These are phyloP conservation scores for Alternaria arbusti DNA, from an alignment of 2,329 filamentous ascomycete genomes.

Conservation along the genomic window DNA sequence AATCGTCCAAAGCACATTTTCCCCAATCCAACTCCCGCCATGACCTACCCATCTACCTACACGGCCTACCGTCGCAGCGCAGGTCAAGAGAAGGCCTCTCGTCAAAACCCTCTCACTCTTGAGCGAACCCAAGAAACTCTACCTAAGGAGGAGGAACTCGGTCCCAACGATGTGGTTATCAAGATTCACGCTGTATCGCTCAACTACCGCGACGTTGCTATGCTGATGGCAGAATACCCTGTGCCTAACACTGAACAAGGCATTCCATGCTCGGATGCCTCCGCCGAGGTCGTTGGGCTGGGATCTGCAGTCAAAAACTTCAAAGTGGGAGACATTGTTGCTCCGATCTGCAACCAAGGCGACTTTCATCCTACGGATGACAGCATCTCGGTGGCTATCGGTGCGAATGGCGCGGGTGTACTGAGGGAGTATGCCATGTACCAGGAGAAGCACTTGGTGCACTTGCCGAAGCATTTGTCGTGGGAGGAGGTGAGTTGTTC, in stretches of 20 bases:
- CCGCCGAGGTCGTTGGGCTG: constrained; percentile 31
- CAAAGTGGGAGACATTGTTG: constrained; percentile 32
- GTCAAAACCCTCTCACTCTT: constrained; percentile 20
- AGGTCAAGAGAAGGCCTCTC: constrained; percentile 8
- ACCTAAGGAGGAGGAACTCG: constrained; percentile 4
- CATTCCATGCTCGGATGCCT: constrained; percentile 31
- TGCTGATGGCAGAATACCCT: constrained; percentile 25
- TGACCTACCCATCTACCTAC: constrained; percentile 22
- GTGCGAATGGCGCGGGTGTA: constrained; percentile 21
- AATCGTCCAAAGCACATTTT: background rate
- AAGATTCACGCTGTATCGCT: constrained; percentile 35
- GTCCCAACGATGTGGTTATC: constrained; percentile 26
- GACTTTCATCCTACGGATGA: constrained; percentile 19
- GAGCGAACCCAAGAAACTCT: background rate
- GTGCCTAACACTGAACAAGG: constrained; percentile 7
- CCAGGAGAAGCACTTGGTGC: constrained; percentile 31
- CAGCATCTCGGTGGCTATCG: constrained; percentile 10
- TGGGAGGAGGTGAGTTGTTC: constrained; percentile 35
- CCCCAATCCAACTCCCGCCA: background rate
- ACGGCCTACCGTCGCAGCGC: constrained; percentile 28
- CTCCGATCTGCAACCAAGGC: constrained; percentile 16
- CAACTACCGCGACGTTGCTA: constrained; percentile 38
- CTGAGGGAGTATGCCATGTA: constrained; percentile 34
- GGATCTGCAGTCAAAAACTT: constrained; percentile 25
- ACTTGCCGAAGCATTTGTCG: constrained; percentile 26